Base-by-base conservation (phyloP, 306 rosid genomes). In the Acacia confusa region DNA sequence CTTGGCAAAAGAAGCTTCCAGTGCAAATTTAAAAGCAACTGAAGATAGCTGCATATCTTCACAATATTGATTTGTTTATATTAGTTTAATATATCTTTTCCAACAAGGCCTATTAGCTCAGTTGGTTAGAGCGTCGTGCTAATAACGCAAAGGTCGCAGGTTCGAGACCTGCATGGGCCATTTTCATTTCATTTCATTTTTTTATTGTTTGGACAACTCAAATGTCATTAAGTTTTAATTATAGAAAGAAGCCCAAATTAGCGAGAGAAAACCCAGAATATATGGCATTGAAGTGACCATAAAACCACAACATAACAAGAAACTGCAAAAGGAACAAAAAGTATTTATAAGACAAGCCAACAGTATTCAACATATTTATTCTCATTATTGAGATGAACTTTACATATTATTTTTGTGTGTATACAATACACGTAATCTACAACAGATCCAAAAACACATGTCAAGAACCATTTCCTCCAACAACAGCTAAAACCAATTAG, bases 371-470 rank as follows among this genome's bases (percentile, higher is more conserved):
- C 40, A 63, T 27, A 63, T 65, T 27, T 63, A 77, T 38, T 82
- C 44, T 40, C 40, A 40, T 5, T 41, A 70, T 34, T 24, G 22
- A 6, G 14, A 43, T 43, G 13, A 70, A 13, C 75, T 44, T 41
- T 16, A 20, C 83, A 84, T 79, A 77, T 84, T 86, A 79, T 80
- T n/a, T n/a, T n/a, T n/a, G n/a, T n/a, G n/a, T 52, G 22, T 52
- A 52, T 6, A 22, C 28, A 22, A 81, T 74, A 88, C 78, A 85
- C 64, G 82, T 81, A 83, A 38, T 41, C 53, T 40, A 84, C 81
- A 74, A 79, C 70, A 82, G 90, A 89, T 82, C 87, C 75, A 28
- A 85, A 81, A 85, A 67, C 72, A 71, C 74, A 85, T 70, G 81
- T 24, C 52, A 78, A 72, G 74, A 72, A 75, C 78, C 83, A 80